phyloP scores from a whole-genome alignment of 2,329 filamentous ascomycete species.

The Alternaria brassicicola region DNA sequence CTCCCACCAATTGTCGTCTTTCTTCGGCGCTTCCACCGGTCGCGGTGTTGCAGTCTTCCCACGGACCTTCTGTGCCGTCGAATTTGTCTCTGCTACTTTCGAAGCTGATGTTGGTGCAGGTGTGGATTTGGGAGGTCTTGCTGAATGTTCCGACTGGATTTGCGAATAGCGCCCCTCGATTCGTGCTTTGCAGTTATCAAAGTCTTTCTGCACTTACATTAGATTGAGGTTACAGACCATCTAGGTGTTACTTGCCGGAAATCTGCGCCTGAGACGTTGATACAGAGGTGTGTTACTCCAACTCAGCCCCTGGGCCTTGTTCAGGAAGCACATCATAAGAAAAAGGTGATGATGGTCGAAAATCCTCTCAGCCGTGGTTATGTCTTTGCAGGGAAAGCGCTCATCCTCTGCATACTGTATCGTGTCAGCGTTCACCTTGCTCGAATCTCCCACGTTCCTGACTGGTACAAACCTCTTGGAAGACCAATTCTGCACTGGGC shows the following conservation, averaged over 20 bases:
- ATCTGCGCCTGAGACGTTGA: slow-evolving; percentile 48
- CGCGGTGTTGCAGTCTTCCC: slow-evolving; percentile 16
- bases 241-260: slow-evolving; percentile 35
- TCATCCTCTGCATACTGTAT: slow-evolving; percentile 46
- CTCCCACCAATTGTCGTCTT: slow-evolving; percentile 50
- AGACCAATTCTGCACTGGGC: slow-evolving; percentile 48
- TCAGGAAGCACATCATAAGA: slow-evolving; percentile 54
- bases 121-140: slow-evolving; percentile 17
- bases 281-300: slow-evolving; percentile 55
- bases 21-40: slow-evolving; percentile 35
- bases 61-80: slow-evolving; percentile 3
- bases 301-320: slow-evolving; percentile 51
- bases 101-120: slow-evolving; percentile 7
- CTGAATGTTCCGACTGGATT: slow-evolving; percentile 15
- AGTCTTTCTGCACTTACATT: slow-evolving; percentile 32
- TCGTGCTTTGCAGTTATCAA: slow-evolving; percentile 39
- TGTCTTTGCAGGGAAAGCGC: slow-evolving; percentile 33
- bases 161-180: slow-evolving; percentile 36
- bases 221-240: slow-evolving; percentile 1
- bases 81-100: slow-evolving; percentile 5
- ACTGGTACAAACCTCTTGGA: slow-evolving; percentile 43
- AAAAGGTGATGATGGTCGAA: slow-evolving; percentile 51
- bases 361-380: slow-evolving; percentile 32
- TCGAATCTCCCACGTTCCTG: neutral
- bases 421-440: slow-evolving; percentile 10